These are phyloP conservation scores for Candida ortonii DNA, from an alignment of 805 yeast genomes.

Conservation along the genomic window DNA sequence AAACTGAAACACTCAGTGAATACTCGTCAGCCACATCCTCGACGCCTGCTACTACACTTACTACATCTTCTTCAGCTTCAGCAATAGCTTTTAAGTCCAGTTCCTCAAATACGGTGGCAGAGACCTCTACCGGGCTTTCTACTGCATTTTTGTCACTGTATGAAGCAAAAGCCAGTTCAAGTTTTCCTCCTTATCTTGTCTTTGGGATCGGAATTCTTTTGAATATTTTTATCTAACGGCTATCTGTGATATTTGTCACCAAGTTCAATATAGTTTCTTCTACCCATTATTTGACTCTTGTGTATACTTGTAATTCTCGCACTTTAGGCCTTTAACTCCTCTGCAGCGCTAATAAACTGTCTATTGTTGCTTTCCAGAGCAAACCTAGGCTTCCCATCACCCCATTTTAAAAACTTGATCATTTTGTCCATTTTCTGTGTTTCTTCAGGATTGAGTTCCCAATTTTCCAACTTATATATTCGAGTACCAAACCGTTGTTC, in stretches of 20 bases:
- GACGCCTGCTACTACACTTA: neutral
- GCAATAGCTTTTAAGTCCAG: neutral
- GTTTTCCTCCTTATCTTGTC: neutral
- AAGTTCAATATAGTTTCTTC: too few species aligned
- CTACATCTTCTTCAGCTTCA: neutral
- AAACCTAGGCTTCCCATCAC: conserved; percentile 5
- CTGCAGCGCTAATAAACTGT: conserved; percentile 5
- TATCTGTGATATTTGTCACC: too few species aligned
- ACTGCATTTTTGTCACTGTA: too few species aligned
- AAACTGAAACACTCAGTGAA: neutral
- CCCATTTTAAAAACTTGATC: conserved; percentile 7
- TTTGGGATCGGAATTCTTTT: conserved; percentile 1
- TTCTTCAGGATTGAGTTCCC: conserved; percentile 5
- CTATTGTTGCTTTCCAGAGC: conserved; percentile 1
- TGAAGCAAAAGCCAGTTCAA: too few species aligned
- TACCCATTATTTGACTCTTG: too few species aligned
- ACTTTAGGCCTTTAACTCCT: neutral
- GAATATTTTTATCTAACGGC: neutral
- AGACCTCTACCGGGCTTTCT: conserved; percentile 5
- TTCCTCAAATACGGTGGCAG: conserved; percentile 2
- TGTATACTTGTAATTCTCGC: neutral
- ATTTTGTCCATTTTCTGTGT: conserved; percentile 2
- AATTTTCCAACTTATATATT: neutral
- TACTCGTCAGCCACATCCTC: conserved; percentile 1
- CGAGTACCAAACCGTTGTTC: conserved; percentile 1